Base-by-base conservation (phyloP, 164 flowering plant species). In the Nymphaea thermarum region DNA sequence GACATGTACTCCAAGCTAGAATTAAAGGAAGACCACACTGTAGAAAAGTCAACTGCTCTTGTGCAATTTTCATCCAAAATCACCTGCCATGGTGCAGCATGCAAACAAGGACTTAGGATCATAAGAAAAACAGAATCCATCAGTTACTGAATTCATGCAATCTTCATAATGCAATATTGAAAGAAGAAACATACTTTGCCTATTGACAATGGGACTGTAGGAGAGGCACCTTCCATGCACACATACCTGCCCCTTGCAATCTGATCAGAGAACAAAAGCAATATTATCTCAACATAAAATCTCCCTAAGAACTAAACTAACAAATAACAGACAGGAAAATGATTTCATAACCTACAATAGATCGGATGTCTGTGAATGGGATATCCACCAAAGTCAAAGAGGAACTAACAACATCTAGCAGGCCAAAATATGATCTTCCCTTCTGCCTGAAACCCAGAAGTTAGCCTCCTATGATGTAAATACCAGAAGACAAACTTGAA, bases 201-300 rank as follows among this genome's bases (percentile, higher is more conserved):
- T 61, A 94, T 77, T 66, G 98, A 86, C 68, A 77, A 77, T 18
- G 96, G 91, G 75, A 70, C 81, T 67, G 72, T 70, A 10, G 79
- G 84, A 67, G 98, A 91, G 67, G 93, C 95, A 69, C 96, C 99
- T 76, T 85, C 99, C 70, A 94, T 76, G 72, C 80, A 91, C 17
- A 94, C 71, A 76, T 82, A 79, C 62, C 78, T 4, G 12, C 59
- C 53, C 41, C 89, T 87, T 67, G 79, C 72, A 67, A 82, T 79
- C 99, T 94, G 84, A 47, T 14, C 73, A 75, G 14, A 73, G 71
- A 12, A 47, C 76, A 67, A 66, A 15, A 72, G 3, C 57, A 65
- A 5, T 55, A 59, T n/a, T 11, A 14, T 47, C 7, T 47, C 12
- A 7, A 47, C 55, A 6, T 47, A 6, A 47, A 7, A 4, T 6